Evolutionary conservation across 768 basidiomycete genomes (phyloP).

Genomic region (Tylopilus sp.): DNA sequence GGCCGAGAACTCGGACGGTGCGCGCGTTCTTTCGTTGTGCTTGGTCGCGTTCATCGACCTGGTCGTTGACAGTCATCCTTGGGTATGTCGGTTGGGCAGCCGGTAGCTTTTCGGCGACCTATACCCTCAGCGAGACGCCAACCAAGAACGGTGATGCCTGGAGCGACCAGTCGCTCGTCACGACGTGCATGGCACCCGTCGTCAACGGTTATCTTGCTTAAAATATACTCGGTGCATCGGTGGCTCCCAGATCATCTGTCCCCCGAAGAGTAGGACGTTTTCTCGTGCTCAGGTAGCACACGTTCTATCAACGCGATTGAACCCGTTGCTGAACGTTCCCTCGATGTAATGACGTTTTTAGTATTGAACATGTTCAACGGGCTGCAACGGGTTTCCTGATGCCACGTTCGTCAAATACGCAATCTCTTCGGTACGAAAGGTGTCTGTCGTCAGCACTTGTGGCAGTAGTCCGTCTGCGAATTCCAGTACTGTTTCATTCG

Average conservation of each 20-base stretch:
- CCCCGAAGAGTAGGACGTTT: too few species aligned
- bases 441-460: conserved; percentile 40
- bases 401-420: conserved; percentile 24
- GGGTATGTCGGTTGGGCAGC: conserved; percentile 13
- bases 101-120: conserved; percentile 3
- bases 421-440: conserved; percentile 40
- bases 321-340: too few species aligned
- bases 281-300: too few species aligned
- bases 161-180: conserved; percentile 6
- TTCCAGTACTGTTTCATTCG: conserved; percentile 19
- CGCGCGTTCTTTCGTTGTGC: background rate
- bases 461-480: conserved; percentile 30
- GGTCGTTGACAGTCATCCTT: conserved; percentile 3
- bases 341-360: background rate
- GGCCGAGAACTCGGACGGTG: conserved; percentile 14
- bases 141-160: background rate
- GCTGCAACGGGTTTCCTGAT: conserved; percentile 3
- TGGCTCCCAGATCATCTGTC: too few species aligned
- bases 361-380: background rate
- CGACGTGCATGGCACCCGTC: conserved; percentile 8
- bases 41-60: background rate
- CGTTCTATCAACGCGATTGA: too few species aligned
- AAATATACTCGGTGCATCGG: background rate
- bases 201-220: conserved; percentile 1
- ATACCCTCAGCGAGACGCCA: conserved; percentile 11